A percentile compares a stretch with the other conserved stretches of the same genome.
Evolutionary conservation across 306 rosid genomes (phyloP).

Genomic region (Pueraria montana): DNA sequence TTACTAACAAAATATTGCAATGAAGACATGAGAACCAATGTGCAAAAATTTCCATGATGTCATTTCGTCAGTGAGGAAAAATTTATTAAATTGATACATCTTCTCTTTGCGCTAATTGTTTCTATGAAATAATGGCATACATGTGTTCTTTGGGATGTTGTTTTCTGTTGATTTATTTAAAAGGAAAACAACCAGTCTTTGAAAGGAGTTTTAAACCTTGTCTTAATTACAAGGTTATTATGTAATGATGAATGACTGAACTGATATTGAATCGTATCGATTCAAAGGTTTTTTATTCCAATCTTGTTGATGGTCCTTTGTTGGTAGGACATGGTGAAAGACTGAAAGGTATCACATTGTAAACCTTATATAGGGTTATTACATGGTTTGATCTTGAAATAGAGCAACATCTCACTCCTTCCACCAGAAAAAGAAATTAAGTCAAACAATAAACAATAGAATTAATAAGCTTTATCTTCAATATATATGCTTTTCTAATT

Average conservation of each 20-base stretch:
- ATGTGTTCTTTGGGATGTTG: not conserved
- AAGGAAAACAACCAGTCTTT: too few species aligned
- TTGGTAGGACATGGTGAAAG: too few species aligned
- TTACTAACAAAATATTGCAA: too few species aligned
- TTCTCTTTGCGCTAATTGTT: not conserved
- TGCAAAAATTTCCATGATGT: too few species aligned
- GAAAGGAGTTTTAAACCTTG: not conserved
- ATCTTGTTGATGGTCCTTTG: not conserved
- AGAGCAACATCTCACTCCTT: not conserved
- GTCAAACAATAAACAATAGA: not conserved
- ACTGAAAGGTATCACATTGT: too few species aligned
- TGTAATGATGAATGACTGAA: not conserved
- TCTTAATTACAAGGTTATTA: not conserved
- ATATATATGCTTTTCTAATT: too few species aligned
- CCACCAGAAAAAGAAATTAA: not conserved
- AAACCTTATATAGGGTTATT: too few species aligned
- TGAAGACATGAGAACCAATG: too few species aligned
- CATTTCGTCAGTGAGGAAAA: slow-evolving; percentile 3
- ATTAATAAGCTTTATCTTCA: too few species aligned
- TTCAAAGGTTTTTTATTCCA: not conserved
- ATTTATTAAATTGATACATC: not conserved
- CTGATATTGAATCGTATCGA: too few species aligned
- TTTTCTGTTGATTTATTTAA: too few species aligned
- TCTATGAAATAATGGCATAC: not conserved
- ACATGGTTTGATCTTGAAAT: too few species aligned